Conservation (phyloP, 73 alveolate species). For the Paramecium biaurelia region DNA sequence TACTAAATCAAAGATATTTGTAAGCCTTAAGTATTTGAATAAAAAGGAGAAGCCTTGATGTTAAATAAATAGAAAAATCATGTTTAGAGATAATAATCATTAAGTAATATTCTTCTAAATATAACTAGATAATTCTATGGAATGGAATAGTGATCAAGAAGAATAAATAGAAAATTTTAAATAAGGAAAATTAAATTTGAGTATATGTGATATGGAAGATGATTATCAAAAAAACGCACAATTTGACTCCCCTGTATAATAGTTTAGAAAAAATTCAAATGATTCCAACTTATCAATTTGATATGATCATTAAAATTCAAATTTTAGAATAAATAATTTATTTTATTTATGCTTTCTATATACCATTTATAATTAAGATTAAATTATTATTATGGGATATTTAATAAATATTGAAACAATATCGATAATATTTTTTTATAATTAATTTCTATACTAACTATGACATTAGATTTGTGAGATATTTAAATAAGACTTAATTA, state of each 20-base stretch:
- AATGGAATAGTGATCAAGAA: not conserved
- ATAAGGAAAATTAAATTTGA: not conserved
- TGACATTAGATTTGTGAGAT: too few species aligned
- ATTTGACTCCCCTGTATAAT: not conserved
- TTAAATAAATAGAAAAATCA: constrained; percentile 8
- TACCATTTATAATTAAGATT: too few species aligned
- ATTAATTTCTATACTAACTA: too few species aligned
- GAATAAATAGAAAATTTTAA: not conserved
- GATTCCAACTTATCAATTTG: not conserved
- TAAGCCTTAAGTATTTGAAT: not conserved
- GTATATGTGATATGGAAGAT: constrained; percentile 3
- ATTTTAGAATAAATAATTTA: too few species aligned
- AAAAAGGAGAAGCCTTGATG: constrained; percentile 13
- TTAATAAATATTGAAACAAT: too few species aligned
- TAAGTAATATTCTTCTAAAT: not conserved
- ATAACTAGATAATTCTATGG: not conserved
- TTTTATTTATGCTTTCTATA: too few species aligned
- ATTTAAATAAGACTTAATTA: too few species aligned
- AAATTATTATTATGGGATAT: too few species aligned
- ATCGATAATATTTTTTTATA: too few species aligned
- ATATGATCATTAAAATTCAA: not conserved
- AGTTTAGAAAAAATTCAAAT: not conserved
- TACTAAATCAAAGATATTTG: constrained; percentile 16
- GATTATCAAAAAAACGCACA: constrained; percentile 12
- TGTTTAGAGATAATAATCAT: constrained; percentile 10